phyloP scores from a whole-genome alignment of 2,329 filamentous ascomycete genomes.

The Aspergillus sp. region DNA sequence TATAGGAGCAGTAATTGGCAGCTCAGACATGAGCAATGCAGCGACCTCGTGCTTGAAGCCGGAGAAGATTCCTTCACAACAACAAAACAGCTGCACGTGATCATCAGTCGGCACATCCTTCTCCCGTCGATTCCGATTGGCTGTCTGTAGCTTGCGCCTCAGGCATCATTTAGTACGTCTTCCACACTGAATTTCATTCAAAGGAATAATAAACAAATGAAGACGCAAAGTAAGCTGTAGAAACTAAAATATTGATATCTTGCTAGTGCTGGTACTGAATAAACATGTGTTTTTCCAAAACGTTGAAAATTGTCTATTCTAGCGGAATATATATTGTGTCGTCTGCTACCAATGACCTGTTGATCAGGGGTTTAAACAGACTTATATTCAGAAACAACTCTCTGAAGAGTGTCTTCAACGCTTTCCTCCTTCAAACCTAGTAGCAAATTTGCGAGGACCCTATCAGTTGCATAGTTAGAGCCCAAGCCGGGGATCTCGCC shows the following conservation, averaged over 20 bases:
- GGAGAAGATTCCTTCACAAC: no score
- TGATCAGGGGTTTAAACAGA: neutral
- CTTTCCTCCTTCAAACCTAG: conserved; percentile 23
- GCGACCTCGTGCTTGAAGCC: no score
- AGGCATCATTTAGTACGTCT: neutral
- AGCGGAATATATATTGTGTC: no score
- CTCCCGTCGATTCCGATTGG: neutral
- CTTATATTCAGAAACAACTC: neutral
- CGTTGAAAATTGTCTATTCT: no score
- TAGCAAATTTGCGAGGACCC: conserved; percentile 21
- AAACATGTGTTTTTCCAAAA: no score
- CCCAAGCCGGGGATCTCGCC: conserved; percentile 18
- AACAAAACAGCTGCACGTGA: no score
- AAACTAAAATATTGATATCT: neutral
- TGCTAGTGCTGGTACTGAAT: neutral
- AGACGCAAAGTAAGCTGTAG: no score
- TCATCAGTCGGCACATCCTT: rapidly evolving
- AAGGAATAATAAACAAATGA: neutral
- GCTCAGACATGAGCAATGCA: no score
- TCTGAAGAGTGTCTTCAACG: conserved; percentile 20
- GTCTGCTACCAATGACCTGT: no score
- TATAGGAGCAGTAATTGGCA: no score
- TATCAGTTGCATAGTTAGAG: conserved; percentile 25
- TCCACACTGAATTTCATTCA: neutral
- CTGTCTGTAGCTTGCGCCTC: neutral